A percentile compares a stretch with the other conserved stretches of the same genome.
These are phyloP conservation scores for Viola pubescens DNA, from an alignment of 441 rosid species.

Conservation along the genomic window DNA sequence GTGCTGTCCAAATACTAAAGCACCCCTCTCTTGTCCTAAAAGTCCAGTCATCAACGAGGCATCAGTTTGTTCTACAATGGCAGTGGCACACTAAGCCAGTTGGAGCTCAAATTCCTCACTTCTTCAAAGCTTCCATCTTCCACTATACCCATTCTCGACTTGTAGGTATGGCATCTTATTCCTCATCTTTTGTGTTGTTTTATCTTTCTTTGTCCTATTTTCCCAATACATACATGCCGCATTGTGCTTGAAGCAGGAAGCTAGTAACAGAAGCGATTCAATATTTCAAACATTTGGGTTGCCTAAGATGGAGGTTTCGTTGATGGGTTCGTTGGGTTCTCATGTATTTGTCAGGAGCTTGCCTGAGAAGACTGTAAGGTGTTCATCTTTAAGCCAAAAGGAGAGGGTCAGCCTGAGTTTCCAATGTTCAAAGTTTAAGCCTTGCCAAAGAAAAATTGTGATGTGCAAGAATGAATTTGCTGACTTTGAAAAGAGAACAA, in stretches of 20 bases:
- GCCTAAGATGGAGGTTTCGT: slow-evolving; percentile 34
- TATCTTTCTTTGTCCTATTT: no score
- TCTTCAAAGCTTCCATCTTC: not conserved
- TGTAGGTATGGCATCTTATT: not conserved
- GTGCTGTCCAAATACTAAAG: no score
- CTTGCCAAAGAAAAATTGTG: slow-evolving; percentile 19
- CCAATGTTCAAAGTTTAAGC: slow-evolving; percentile 20
- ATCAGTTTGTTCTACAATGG: slow-evolving; percentile 3
- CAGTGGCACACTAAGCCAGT: slow-evolving; percentile 6
- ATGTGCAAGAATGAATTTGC: slow-evolving; percentile 31
- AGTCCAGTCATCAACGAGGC: not conserved
- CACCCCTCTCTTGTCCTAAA: no score
- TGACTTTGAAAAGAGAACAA: slow-evolving; percentile 54
- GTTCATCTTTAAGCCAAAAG: slow-evolving; percentile 26
- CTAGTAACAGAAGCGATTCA: not conserved
- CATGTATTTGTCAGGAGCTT: slow-evolving; percentile 22
- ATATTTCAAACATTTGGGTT: slow-evolving; percentile 5
- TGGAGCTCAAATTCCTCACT: slow-evolving; percentile 8
- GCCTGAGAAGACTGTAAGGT: slow-evolving; percentile 17
- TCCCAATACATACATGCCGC: no score
- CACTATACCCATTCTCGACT: not conserved
- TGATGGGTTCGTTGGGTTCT: slow-evolving; percentile 30
- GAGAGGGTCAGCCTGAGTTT: slow-evolving; percentile 15
- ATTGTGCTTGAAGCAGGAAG: not conserved
- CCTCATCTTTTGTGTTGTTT: not conserved